Evolutionary conservation across 2,329 filamentous ascomycete species (phyloP).

Genomic region (Aspergillus tubingensis): DNA sequence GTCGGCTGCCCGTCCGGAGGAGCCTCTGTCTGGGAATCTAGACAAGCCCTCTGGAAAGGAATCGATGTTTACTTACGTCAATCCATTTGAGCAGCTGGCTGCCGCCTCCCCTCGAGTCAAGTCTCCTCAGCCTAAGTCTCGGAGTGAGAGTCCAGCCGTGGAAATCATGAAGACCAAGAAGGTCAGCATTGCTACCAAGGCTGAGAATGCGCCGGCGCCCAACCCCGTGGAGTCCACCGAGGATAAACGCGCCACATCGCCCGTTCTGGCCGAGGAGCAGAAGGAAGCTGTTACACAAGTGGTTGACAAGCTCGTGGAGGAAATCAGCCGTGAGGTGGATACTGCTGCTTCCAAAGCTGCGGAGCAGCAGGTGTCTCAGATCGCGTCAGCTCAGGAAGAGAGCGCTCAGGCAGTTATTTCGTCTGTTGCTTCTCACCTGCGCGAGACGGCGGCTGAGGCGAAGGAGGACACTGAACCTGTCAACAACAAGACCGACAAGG

Average conservation of each 20-base stretch:
- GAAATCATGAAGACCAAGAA: constrained; percentile 28
- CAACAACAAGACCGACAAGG: constrained; percentile 58
- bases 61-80: constrained; percentile 68
- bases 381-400: constrained; percentile 36
- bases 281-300: constrained; percentile 72
- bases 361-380: constrained; percentile 49
- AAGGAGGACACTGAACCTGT: constrained; percentile 55
- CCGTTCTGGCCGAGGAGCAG: constrained; percentile 34
- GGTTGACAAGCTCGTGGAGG: constrained; percentile 64
- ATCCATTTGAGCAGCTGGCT: constrained; percentile 70
- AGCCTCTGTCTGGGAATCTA: constrained; percentile 26
- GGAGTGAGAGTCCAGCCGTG: constrained; percentile 45
- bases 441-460: constrained; percentile 47
- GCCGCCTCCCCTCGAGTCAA: constrained; percentile 65
- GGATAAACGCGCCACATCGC: constrained; percentile 25
- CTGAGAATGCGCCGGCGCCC: constrained; percentile 18
- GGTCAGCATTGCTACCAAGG: constrained; percentile 25
- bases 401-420: constrained; percentile 40
- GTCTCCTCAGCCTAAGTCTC: constrained; percentile 51
- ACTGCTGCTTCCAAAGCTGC: constrained; percentile 64
- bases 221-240: constrained; percentile 14
- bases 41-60: constrained; percentile 39
- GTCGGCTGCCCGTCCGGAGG: constrained; percentile 18
- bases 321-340: constrained; percentile 63
- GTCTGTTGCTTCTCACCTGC: constrained; percentile 33